Evolutionary conservation across 108 stramenopile species (phyloP), one percentile per base, ranked within the genome.

Genomic region (Poteriospumella lacustris): DNA sequence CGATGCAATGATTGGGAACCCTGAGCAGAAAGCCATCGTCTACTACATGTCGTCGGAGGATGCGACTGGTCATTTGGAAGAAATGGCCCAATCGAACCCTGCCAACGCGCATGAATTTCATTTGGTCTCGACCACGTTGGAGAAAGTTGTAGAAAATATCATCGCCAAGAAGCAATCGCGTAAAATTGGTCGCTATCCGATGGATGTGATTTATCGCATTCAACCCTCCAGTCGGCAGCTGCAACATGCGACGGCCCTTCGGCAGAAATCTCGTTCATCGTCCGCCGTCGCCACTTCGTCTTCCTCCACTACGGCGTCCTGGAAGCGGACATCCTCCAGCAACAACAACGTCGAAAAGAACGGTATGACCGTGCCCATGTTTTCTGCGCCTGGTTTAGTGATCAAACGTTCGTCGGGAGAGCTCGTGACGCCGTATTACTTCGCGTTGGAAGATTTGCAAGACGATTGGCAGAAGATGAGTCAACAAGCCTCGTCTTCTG

Each of bases 351-450:
- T n/a, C n/a, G n/a, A n/a, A n/a, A n/a, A n/a, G 60, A 34, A 64
- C 5, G 60, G 60, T 31, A 24, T 64, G 5, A 12, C 60, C 36
- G 36, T 64, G 9, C 60, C 60, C 15, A 64, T 64, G 60, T 64
- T 64, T 34, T 31, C 60, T 64, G 31, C 60, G 5, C 12, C 3
- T 34, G 60, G 60, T 64, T 33, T 64, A 12, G 60, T 9, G 3
- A 64, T 64, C 24, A 64, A 31, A 24, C 28, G 60, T 34, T 5
- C 12, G 36, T 34, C 28, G 28, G 60, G 60, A 64, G 60, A 64
- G 60, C 28, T 64, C 36, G 60, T 64, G 9, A 64, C 60, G 28
- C 60, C 60, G 3, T 64, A 64, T 64, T 64, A 64, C 31, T 64
- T 64, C 24, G 60, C 60, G 3, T 64, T 34, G 28, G 60, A 64